phyloP scores from a whole-genome alignment of 257 asterid genomes.

The Rhazya stricta region DNA sequence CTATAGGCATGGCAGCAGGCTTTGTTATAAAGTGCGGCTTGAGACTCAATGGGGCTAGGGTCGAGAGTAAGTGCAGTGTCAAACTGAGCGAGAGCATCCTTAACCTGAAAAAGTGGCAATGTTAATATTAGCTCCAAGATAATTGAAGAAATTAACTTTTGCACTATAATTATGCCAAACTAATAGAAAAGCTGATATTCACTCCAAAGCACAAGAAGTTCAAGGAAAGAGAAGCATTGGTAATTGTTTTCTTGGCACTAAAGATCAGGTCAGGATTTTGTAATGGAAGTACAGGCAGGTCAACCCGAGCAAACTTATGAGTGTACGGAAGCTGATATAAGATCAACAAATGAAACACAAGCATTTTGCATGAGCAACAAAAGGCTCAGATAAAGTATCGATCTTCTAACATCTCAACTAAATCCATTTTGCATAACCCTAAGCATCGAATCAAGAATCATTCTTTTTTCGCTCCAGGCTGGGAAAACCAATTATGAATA shows the following conservation, averaged over 20 bases:
- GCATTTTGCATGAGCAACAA: neutral
- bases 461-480: neutral
- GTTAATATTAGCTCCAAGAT: constrained; percentile 12
- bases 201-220: neutral
- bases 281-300: neutral
- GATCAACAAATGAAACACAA: neutral
- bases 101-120: constrained; percentile 49
- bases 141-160: neutral
- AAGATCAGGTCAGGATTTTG: neutral
- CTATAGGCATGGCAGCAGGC: constrained; percentile 98
- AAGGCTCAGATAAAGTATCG: neutral
- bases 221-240: neutral
- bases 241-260: neutral
- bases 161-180: neutral
- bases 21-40: constrained; percentile 94
- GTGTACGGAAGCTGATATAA: neutral
- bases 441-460: neutral
- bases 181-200: too few relatives aligned
- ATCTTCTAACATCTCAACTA: neutral
- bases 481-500: neutral
- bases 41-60: constrained; percentile 74
- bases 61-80: constrained; percentile 83
- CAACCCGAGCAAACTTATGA: neutral
- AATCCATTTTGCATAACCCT: neutral
- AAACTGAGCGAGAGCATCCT: constrained; percentile 81